Conservation (phyloP, 805 yeast genomes). For the Saccharomycopsis fodiens region DNA sequence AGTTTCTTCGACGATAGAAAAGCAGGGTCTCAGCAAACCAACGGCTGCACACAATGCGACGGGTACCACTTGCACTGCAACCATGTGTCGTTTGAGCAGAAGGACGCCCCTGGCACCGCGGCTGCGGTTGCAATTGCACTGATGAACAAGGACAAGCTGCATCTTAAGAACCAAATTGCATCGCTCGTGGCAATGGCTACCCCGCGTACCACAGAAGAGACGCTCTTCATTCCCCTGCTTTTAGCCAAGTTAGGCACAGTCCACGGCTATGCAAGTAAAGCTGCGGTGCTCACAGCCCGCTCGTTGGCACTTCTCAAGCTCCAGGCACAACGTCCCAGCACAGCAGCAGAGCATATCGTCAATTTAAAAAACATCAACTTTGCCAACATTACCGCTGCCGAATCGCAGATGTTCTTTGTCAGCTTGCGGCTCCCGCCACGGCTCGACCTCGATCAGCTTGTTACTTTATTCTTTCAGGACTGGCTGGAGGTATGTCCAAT, state of each 20-base stretch:
- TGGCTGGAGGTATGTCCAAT: slow-evolving; percentile 73
- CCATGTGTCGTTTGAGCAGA: slow-evolving; percentile 45
- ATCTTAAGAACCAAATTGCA: slow-evolving; percentile 41
- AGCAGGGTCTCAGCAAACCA: slow-evolving; percentile 8
- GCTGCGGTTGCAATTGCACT: slow-evolving; percentile 46
- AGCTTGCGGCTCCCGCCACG: slow-evolving; percentile 41
- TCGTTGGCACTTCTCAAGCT: slow-evolving; percentile 60
- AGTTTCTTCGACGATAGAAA: slow-evolving; percentile 18
- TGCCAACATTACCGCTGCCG: slow-evolving; percentile 30
- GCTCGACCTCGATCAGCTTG: slow-evolving; percentile 57
- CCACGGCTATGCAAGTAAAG: slow-evolving; percentile 64
- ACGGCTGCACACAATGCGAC: neutral
- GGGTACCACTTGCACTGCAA: slow-evolving; percentile 5
- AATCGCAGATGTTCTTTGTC: slow-evolving; percentile 40
- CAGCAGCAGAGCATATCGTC: slow-evolving; percentile 26
- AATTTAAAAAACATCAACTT: slow-evolving; percentile 33
- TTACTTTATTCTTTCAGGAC: slow-evolving; percentile 61
- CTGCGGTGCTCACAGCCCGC: slow-evolving; percentile 64
- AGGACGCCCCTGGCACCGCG: slow-evolving; percentile 71
- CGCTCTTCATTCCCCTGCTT: slow-evolving; percentile 64
- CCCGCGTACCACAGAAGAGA: slow-evolving; percentile 74
- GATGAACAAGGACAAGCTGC: slow-evolving; percentile 24
- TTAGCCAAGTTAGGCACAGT: slow-evolving; percentile 61
- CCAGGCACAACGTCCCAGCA: slow-evolving; percentile 24
- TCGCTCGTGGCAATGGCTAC: slow-evolving; percentile 61